Evolutionary conservation across 495 filamentous ascomycete genomes (phyloP).

Genomic region (Neurospora africana): DNA sequence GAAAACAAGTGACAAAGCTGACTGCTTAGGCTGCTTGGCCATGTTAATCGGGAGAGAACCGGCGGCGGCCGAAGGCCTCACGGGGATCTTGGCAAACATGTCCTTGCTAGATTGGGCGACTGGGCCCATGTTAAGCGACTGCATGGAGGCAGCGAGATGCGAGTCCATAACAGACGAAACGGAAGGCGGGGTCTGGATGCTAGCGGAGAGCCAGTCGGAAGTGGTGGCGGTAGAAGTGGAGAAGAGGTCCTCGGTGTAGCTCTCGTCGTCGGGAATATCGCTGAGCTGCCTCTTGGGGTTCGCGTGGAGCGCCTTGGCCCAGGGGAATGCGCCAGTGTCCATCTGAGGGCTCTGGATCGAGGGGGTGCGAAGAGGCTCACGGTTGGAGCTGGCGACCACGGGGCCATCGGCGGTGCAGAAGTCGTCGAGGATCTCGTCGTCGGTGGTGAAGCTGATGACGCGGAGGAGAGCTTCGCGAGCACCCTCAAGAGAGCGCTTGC

Average conservation of each 20-base stretch:
- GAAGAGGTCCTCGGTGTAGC: conserved; percentile 82
- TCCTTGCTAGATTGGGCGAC: conserved; percentile 24
- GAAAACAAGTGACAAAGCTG: conserved; percentile 66
- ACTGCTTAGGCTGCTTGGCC: conserved; percentile 48
- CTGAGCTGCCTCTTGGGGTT: conserved; percentile 78
- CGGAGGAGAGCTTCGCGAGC: conserved; percentile 67
- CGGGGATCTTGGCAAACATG: conserved; percentile 19
- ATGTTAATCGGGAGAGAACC: conserved; percentile 68
- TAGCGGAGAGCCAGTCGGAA: conserved; percentile 58
- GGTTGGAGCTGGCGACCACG: conserved; percentile 71
- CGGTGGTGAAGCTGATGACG: conserved; percentile 80
- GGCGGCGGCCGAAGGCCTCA: conserved; percentile 41
- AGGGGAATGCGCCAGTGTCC: conserved; percentile 77
- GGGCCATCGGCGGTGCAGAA: conserved; percentile 75
- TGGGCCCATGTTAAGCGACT: conserved; percentile 38
- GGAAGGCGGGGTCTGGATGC: conserved; percentile 54
- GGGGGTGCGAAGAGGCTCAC: conserved; percentile 90
- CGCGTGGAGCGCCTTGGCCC: conserved; percentile 82
- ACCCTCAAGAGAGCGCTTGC: conserved; percentile 69
- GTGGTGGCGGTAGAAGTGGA: conserved; percentile 62
- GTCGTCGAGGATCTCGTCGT: conserved; percentile 78
- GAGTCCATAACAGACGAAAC: conserved; percentile 72
- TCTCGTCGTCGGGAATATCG: conserved; percentile 64
- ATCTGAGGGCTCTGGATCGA: conserved; percentile 83
- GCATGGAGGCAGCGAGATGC: conserved; percentile 59